Percentiles rank a stretch among this genome's conserved stretches.
phyloP scores from a whole-genome alignment of 805 yeast species.

The Yarrowia sp. region DNA sequence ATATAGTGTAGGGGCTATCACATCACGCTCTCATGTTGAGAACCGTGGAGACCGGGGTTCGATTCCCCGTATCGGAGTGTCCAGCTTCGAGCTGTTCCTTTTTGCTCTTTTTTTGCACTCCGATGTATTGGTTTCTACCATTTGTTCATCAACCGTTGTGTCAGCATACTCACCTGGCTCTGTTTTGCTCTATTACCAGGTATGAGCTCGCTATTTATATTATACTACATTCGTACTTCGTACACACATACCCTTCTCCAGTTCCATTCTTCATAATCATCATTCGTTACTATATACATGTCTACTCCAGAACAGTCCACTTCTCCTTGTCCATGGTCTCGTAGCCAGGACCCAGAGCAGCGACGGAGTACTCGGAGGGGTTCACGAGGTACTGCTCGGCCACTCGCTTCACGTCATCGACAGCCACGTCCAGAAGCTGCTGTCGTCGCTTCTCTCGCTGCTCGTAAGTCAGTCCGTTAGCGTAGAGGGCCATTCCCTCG shows the following conservation, averaged over 20 bases:
- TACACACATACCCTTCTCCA: no score
- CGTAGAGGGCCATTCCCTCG: constrained; percentile 69
- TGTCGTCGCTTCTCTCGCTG: constrained; percentile 80
- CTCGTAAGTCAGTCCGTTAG: constrained; percentile 69
- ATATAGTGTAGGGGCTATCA: constrained; percentile 27
- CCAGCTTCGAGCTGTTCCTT: not conserved
- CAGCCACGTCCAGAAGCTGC: constrained; percentile 62
- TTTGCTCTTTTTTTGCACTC: not conserved
- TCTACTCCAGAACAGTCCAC: constrained; percentile 19
- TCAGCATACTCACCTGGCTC: no score
- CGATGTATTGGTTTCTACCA: not conserved
- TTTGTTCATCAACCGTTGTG: no score
- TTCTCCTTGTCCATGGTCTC: constrained; percentile 4
- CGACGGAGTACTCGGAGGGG: constrained; percentile 13
- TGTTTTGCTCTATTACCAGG: no score
- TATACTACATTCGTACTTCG: no score
- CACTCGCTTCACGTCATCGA: constrained; percentile 59
- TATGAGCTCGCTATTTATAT: no score
- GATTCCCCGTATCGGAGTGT: constrained; percentile 26
- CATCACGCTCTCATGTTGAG: constrained; percentile 26
- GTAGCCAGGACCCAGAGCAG: constrained; percentile 21
- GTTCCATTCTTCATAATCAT: not conserved
- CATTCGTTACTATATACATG: constrained; percentile 17
- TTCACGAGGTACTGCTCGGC: constrained; percentile 59
- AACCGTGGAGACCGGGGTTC: constrained; percentile 28